Base-by-base conservation (phyloP, 139 green algal genomes). In the Yamagishiella unicocca region DNA sequence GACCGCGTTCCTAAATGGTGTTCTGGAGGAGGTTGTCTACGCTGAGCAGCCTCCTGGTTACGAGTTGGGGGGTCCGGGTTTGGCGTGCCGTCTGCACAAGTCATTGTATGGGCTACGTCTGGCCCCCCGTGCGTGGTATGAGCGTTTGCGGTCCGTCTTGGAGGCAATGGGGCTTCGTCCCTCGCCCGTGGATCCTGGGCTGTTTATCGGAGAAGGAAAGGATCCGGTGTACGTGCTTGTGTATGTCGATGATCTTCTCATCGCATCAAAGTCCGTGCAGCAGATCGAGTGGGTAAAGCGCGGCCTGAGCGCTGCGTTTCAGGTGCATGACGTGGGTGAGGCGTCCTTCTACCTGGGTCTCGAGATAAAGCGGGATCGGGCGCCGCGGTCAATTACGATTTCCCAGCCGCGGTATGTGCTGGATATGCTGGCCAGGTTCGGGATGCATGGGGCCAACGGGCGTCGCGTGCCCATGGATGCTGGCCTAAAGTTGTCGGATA, bases 1-100 rank as follows among this genome's bases (percentile, higher is more conserved):
- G 37, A 95, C 93, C 4, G 93, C 93, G 3, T 95, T 94, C 71
- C 83, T 95, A 14, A 89, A 96, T 37, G 88, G 91, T 9, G 62
- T 91, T 37, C 68, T 93, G 29, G 83, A 83, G 40, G 83, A 92
- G 58, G 40, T 45, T 42, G 70, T 93, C 1, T 93, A 89, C 58
- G 76, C 92, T 38, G 22, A 76, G 27, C 89, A 91, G 72, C 88
- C 87, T 45, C 53, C 35, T 19, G 92, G 88, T 3, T 91, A 79
- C 72, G 53, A 75, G 12, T 3, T 80, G 31, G 77, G 58, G 0
- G 74, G 50, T 17, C 21, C 8, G 7, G 27, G 22, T n/a, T 27
- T 68, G 35, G 64, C 10, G 21, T 89, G 84, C 80, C 58, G 64
- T 10, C 84, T 91, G 46, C 5, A 61, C 9, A 90, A 90, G 85